These are phyloP conservation scores for Capsicum baccatum DNA, from an alignment of 257 asterid species.

Conservation along the genomic window DNA sequence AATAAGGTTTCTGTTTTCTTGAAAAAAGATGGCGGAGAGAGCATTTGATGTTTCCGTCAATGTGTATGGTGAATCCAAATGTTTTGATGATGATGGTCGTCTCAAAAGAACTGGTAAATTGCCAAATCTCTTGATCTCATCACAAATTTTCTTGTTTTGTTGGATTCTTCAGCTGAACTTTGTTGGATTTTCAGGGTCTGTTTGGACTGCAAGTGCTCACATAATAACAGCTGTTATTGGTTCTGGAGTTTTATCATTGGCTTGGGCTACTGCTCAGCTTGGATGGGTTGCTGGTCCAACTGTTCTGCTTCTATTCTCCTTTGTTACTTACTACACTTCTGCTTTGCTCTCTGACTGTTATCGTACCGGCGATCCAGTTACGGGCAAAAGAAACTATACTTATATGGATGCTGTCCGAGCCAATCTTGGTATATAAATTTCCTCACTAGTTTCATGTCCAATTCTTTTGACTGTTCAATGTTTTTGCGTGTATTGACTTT, in stretches of 20 bases:
- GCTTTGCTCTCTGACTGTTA: constrained; percentile 66
- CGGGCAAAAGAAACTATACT: constrained; percentile 63
- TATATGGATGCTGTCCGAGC: constrained; percentile 69
- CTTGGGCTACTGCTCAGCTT: constrained; percentile 77
- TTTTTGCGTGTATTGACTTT: constrained; percentile 7
- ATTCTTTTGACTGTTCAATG: not conserved
- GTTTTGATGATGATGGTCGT: constrained; percentile 29
- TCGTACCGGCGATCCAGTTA: constrained; percentile 44
- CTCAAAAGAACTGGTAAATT: constrained; percentile 25
- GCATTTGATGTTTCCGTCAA: not conserved
- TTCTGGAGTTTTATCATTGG: constrained; percentile 77
- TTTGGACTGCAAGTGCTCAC: constrained; percentile 81
- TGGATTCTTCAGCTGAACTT: not conserved
- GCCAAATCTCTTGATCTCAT: not conserved
- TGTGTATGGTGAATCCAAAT: constrained; percentile 20
- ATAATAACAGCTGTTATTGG: constrained; percentile 75
- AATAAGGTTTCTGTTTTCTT: constrained; percentile 12
- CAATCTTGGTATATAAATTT: constrained; percentile 51
- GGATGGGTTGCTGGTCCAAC: constrained; percentile 72
- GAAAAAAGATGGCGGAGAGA: constrained; percentile 13
- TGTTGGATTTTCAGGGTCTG: constrained; percentile 1
- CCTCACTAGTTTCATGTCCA: not conserved
- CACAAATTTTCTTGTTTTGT: not conserved
- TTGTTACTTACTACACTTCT: constrained; percentile 60
- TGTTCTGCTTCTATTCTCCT: constrained; percentile 55